Base-by-base conservation (phyloP, 805 yeast species). In the Schwanniomyces sp. region DNA sequence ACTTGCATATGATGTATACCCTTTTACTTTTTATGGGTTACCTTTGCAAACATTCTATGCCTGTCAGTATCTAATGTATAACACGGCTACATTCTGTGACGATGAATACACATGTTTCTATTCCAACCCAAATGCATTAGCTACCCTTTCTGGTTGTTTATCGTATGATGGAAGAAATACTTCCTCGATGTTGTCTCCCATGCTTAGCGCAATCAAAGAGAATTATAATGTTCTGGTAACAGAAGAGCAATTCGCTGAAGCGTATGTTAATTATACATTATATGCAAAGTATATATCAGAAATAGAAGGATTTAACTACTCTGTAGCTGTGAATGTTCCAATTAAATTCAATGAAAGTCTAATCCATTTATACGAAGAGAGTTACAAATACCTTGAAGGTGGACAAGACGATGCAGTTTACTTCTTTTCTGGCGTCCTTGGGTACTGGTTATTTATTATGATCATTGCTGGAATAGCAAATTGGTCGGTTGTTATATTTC, bases 341-440 rank as follows among this genome's bases (percentile, higher is more conserved):
- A 57, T 69, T 11, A 57, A 55, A 41, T 52, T 72, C 18, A 51
- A 66, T 29, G 60, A 59, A 7, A 39, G 56, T 3, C 37, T 43
- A 9, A 56, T 62, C 6, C 6, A 34, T 2, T 25, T 55, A 2
- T 63, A 57, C 49, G 54, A 57, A 29, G 55, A 50, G 7, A 53
- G 72, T 2, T 71, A 67, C 48, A 69, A 64, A 40, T 70, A 64
- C 41, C 71, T 65, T 47, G 55, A 70, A 38, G 75, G 75, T 9
- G 71, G 70, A 55, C 69, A 67, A 47, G 72, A 69, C 45, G 63
- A 64, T 17, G 76, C 84, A 2, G 68, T 78, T 26, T 69, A 63
- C 49, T 63, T 74, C 56, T 85, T 75, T 14, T 59, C 58, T 27
- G 56, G 56, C 39, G 37, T 70, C 34, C 56, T 63, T 1, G 27